Evolutionary conservation across 352 stramenopile species (phyloP), one percentile per base, ranked within the genome.

Genomic region (Globisporangium splendens): DNA sequence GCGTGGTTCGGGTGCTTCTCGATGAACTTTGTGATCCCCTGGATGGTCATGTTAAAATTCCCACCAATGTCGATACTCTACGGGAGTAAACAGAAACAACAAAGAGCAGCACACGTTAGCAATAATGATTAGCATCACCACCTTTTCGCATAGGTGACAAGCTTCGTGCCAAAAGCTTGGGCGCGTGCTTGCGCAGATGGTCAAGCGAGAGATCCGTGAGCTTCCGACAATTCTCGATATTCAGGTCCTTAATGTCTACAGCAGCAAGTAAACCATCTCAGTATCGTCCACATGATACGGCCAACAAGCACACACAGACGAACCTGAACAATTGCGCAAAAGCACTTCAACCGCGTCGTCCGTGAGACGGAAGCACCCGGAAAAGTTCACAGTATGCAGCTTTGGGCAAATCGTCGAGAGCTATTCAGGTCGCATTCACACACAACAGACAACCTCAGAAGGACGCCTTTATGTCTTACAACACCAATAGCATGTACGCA

Each of bases 41-140:
- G 47, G 58, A 96, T 77, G 31, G 86, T 95, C 87, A 96, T 96
- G 67, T 96, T 96, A 60, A 94, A 95, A 65, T 95, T 88, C 8
- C 87, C 87, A 14, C 87, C 82, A 3, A 96, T 53, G 47, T 96
- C 87, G 53, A 96, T 83, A 62, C 83, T 89, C 83, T 96, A 47
- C n/a, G 20, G 15, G 5, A 8, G 22, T 44, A 13, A 20, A 4
- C 1, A 43, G n/a, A n/a, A 50, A 50, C 2, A 33, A 66, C 8
- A 20, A 46, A 62, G 8, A 54, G 18, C 42, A 11, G 18, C 46
- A 28, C 12, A 13, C 35, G 42, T 18, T 18, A 22, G 21, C n/a
- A 33, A 20, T 46, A 13, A 50, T n/a, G 18, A 22, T 24, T 31
- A 42, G 47, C 15, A 31, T 1, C 8, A 8, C 6, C 24, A n/a